These are phyloP conservation scores for Talaromyces islandicus DNA, from an alignment of 2,329 filamentous ascomycete genomes.

Conservation along the genomic window DNA sequence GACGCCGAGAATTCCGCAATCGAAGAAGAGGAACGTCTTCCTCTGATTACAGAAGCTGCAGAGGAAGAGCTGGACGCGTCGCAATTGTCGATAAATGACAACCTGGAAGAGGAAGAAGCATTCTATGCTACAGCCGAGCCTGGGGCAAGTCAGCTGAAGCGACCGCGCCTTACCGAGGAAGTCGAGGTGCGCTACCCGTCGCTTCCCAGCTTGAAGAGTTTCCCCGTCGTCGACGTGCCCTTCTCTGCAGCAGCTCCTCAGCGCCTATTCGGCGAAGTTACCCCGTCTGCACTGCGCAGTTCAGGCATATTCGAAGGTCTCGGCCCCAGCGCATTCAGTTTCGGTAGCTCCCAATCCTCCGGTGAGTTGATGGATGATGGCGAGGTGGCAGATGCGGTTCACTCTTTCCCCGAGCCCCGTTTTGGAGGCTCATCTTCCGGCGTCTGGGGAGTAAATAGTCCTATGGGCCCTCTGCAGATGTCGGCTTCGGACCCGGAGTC, in stretches of 20 bases:
- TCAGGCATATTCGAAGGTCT: constrained; percentile 41
- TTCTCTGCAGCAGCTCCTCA: constrained; percentile 17
- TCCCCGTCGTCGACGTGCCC: constrained; percentile 19
- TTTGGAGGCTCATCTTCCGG: constrained; percentile 38
- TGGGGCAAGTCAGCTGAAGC: constrained; percentile 26
- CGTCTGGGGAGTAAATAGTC: constrained; percentile 42
- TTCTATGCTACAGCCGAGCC: constrained; percentile 20
- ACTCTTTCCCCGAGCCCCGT: constrained; percentile 30
- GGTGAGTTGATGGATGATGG: constrained; percentile 36
- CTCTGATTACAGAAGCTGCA: constrained; percentile 31
- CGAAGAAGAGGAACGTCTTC: constrained; percentile 26
- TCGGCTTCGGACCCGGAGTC: constrained; percentile 34
- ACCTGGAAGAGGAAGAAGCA: constrained; percentile 24
- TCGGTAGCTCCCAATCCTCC: constrained; percentile 35
- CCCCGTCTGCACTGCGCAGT: constrained; percentile 48
- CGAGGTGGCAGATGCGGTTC: constrained; percentile 22
- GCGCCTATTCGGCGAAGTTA: constrained; percentile 58
- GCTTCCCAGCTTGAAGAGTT: constrained; percentile 35
- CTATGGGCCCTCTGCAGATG: constrained; percentile 44
- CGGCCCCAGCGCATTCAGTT: constrained; percentile 25
- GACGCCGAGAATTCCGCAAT: constrained; percentile 56
- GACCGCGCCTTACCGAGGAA: constrained; percentile 24
- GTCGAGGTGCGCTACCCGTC: constrained; percentile 36
- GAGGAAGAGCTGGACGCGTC: constrained; percentile 49
- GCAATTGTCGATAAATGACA: constrained; percentile 57